phyloP scores from a whole-genome alignment of 2,329 filamentous ascomycete species.

The Colletotrichum truncatum region DNA sequence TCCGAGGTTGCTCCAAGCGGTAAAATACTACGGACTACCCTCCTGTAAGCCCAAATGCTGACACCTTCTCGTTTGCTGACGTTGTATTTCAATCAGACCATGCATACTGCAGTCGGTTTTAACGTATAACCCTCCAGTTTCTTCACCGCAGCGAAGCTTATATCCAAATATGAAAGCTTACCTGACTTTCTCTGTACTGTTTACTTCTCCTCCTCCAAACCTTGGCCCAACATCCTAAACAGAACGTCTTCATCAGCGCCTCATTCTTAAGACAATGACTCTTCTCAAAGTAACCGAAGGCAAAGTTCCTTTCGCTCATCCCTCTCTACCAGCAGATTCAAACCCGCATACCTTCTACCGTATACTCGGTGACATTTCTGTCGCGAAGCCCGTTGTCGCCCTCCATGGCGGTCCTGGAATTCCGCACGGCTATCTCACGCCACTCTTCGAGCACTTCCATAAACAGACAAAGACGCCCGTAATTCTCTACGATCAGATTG shows the following conservation, averaged over 20 bases:
- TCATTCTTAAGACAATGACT: background rate
- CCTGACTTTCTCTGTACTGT: background rate
- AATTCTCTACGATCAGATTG: conserved; percentile 64
- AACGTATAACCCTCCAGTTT: background rate
- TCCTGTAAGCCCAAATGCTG: no score
- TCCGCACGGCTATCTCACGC: background rate
- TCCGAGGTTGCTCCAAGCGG: no score
- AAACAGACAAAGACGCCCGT: conserved; percentile 43
- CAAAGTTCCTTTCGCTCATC: background rate
- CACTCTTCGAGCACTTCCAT: background rate
- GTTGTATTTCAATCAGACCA: no score
- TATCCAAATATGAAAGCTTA: no score
- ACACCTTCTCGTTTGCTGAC: no score
- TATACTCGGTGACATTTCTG: background rate
- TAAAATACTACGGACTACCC: no score
- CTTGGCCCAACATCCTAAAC: background rate
- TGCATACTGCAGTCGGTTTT: background rate
- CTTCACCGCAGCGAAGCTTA: background rate
- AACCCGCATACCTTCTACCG: background rate
- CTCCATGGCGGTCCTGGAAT: conserved; percentile 13
- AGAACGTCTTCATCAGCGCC: no score
- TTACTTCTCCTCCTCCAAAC: background rate
- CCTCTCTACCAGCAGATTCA: background rate
- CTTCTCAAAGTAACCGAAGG: background rate
- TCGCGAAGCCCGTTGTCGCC: background rate